Evolutionary conservation across 2,329 filamentous ascomycete genomes (phyloP).

Genomic region (Curvularia eragrostidis): DNA sequence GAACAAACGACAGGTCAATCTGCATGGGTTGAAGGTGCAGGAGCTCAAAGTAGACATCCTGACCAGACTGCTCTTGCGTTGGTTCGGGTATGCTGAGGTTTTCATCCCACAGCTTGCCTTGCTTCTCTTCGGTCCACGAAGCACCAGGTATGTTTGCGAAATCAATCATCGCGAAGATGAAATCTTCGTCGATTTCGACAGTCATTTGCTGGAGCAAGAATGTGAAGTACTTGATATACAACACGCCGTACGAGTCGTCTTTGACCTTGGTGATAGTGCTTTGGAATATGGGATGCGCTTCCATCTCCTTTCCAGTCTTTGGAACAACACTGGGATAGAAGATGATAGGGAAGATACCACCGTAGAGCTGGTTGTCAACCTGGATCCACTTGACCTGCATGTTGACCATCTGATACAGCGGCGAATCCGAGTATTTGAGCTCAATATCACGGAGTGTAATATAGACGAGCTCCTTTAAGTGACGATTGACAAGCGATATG

Average conservation of each 20-base stretch:
- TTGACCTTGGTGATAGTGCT: slow-evolving; percentile 92
- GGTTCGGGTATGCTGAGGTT: slow-evolving; percentile 91
- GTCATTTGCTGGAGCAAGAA: slow-evolving; percentile 97
- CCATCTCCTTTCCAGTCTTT: slow-evolving; percentile 95
- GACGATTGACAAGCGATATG: slow-evolving; percentile 89
- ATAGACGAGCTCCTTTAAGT: slow-evolving; percentile 91
- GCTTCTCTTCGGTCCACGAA: slow-evolving; percentile 82
- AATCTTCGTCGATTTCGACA: slow-evolving; percentile 95
- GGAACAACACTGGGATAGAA: slow-evolving; percentile 97
- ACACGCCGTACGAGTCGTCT: slow-evolving; percentile 95
- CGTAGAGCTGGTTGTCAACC: slow-evolving; percentile 97
- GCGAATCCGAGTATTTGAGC: slow-evolving; percentile 90
- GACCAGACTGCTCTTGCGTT: slow-evolving; percentile 78
- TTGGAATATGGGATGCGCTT: slow-evolving; percentile 93
- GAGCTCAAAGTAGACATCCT: slow-evolving; percentile 98
- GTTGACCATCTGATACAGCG: slow-evolving; percentile 88
- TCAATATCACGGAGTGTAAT: slow-evolving; percentile 91
- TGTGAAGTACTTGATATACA: slow-evolving; percentile 98
- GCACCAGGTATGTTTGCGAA: slow-evolving; percentile 93
- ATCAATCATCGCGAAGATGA: slow-evolving; percentile 94
- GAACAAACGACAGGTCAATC: slow-evolving; percentile 93
- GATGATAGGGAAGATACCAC: slow-evolving; percentile 96
- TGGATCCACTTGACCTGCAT: slow-evolving; percentile 98
- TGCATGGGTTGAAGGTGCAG: slow-evolving; percentile 98
- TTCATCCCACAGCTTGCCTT: slow-evolving; percentile 88